phyloP scores from a whole-genome alignment of 1,284 basidiomycete species.

The Pyrrhoderma noxium region DNA sequence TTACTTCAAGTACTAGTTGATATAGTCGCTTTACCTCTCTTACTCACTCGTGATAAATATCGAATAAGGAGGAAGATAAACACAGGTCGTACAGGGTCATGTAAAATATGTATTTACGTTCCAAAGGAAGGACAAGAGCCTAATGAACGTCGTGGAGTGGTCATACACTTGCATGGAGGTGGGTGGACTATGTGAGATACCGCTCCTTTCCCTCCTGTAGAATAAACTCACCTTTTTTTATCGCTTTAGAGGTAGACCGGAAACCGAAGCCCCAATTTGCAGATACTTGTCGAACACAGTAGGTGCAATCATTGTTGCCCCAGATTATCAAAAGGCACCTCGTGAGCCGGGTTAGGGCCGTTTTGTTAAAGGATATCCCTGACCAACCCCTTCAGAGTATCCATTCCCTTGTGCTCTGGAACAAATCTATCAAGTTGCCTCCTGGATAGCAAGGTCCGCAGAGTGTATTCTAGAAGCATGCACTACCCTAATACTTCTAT shows the following conservation, averaged over 20 bases:
- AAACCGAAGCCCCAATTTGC: constrained; percentile 22
- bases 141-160: constrained; percentile 18
- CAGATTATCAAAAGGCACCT: constrained; percentile 24
- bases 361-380: background rate
- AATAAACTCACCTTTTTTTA: no score
- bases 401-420: constrained; percentile 23
- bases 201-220: no score
- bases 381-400: constrained; percentile 14
- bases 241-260: constrained; percentile 21
- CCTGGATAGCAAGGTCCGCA: constrained; percentile 23
- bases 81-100: constrained; percentile 19
- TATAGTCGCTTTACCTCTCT: constrained; percentile 8
- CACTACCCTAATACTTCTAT: background rate
- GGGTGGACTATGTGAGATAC: constrained; percentile 24
- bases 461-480: background rate
- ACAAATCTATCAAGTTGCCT: constrained; percentile 21
- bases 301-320: constrained; percentile 21
- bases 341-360: constrained; percentile 11
- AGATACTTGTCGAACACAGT: constrained; percentile 22
- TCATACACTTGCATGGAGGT: constrained; percentile 23
- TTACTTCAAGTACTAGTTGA: constrained; percentile 16
- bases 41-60: constrained; percentile 9
- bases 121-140: constrained; percentile 10
- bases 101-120: constrained; percentile 19
- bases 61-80: constrained; percentile 17